Evolutionary conservation across 2,329 filamentous ascomycete species (phyloP).

Genomic region (Capronia epimyces): DNA sequence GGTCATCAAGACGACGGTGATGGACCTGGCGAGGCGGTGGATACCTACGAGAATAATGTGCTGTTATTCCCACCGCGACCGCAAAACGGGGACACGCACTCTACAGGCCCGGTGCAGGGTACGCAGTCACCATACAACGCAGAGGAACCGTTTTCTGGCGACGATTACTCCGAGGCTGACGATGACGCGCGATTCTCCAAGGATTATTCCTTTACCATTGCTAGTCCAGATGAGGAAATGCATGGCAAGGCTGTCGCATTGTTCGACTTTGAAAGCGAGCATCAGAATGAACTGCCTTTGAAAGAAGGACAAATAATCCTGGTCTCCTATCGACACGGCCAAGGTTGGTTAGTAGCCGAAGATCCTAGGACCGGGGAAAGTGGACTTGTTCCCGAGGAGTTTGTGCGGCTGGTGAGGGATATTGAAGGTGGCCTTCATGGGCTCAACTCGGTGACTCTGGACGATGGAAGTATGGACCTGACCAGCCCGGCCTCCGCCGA

Average conservation of each 20-base stretch:
- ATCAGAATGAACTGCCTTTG: slow-evolving; percentile 90
- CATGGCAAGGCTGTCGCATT: slow-evolving; percentile 92
- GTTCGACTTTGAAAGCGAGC: slow-evolving; percentile 91
- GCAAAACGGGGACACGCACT: slow-evolving; percentile 51
- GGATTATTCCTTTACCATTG: slow-evolving; percentile 92
- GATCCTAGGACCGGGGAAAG: slow-evolving; percentile 92
- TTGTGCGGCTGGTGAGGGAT: slow-evolving; percentile 83
- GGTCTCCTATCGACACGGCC: slow-evolving; percentile 91
- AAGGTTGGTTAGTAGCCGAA: slow-evolving; percentile 95
- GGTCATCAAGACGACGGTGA: slow-evolving; percentile 65
- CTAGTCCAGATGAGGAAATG: slow-evolving; percentile 93
- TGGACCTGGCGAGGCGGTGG: slow-evolving; percentile 71
- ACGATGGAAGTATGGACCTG: slow-evolving; percentile 46
- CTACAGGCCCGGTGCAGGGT: slow-evolving; percentile 43
- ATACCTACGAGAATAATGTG: slow-evolving; percentile 56
- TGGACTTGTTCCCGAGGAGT: slow-evolving; percentile 91
- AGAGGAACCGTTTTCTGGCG: slow-evolving; percentile 36
- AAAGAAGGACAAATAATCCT: slow-evolving; percentile 94
- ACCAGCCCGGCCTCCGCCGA: slow-evolving; percentile 55
- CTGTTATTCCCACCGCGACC: slow-evolving; percentile 51
- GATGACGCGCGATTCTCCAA: slow-evolving; percentile 72
- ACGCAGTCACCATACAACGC: slow-evolving; percentile 16
- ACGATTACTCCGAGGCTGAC: slow-evolving; percentile 50
- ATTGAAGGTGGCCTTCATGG: slow-evolving; percentile 85
- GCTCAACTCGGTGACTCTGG: slow-evolving; percentile 54